Evolutionary conservation across 192 early-diverging fungal species (phyloP), one percentile per base, ranked within the genome.

Genomic region (Entomortierella chlamydospora): DNA sequence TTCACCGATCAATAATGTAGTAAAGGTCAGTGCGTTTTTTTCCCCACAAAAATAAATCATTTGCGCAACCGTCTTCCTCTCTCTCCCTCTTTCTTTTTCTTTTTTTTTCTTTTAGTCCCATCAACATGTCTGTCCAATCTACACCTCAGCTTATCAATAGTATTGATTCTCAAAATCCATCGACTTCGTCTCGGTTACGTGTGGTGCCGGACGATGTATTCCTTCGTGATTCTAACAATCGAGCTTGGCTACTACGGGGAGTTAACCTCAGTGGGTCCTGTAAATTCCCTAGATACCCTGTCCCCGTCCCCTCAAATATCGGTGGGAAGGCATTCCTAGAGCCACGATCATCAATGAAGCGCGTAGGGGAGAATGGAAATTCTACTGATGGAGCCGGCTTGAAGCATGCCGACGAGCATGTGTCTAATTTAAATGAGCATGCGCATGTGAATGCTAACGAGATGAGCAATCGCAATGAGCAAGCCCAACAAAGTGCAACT

Each of bases 241-340:
- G 83, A n/a, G 80, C 84, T 9, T 72, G 87, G 25, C 80, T 86
- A 18, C 66, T 90, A n/a, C 87, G 86, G 8, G 89, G 89, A 2
- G 73, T 88, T 28, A 90, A 90, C 51, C 60, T 90, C 18, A 77
- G 81, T 25, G 87, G 84, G 10, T 83, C 83, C n/a, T 63, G 84
- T 57, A 90, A 90, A 76, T 79, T 88, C 13, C 89, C 89, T 0
- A 60, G 67, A 58, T 33, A 67, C 81, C 54, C 83, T 67, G 50
- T 65, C 49, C 51, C 76, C 22, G 61, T 70, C 0, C 76, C 76
- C 8, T 79, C 76, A 2, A 66, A 79, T n/a, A 51, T 70, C 7
- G 39, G 76, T 3, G 68, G 76, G 0, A 42, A 42, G 2, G 49
- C 57, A 0, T 79, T 79, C 37, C 57, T 79, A 13, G 53, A 59